Base-by-base conservation (phyloP, 345 rosid species). In the Pistacia atlantica region DNA sequence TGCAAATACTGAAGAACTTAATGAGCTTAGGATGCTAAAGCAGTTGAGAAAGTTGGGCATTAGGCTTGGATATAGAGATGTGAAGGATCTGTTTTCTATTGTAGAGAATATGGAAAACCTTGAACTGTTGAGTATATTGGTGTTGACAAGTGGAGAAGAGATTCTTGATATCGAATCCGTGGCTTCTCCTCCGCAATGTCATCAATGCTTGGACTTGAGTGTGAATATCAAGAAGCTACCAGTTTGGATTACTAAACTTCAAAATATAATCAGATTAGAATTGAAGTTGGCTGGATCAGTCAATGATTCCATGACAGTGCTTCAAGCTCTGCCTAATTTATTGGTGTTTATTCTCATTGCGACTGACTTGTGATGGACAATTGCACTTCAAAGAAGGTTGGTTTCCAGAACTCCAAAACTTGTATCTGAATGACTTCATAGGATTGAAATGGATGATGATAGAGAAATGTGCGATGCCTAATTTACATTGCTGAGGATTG, bases 41-140 rank as follows among this genome's bases (percentile, higher is more conserved):
- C 18, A 63, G 11, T 14, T 80, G 61, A 69, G 73, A 64, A 75
- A 49, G 62, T 70, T 80, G 17, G 65, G 69, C 72, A 11, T 75
- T 11, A 67, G 61, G 14, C 51, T 66, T 22, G 57, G 35, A 42
- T 16, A 42, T 20, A 68, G 71, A 58, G 46, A 74, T 10, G 78
- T 1, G 33, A 31, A 31, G 33, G 33, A 31, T 31, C 33, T 79
- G 1, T 68, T 56, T 59, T 68, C 62, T 14, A 72, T 80, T 25
- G 75, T 66, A 42, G 25, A 22, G 25, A 71, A 71, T 10, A 46
- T 80, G 76, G 10, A 58, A 18, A n/a, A 57, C 6, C 73, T 80
- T 13, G 72, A 51, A 3, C 7, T 17, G 45, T 65, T 80, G 46
- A 31, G 8, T 48, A 25, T 75, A 17, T 22, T 22, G 25, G 16